A percentile compares a stretch with the other conserved stretches of the same genome.
phyloP scores from a whole-genome alignment of 345 rosid genomes.

The Arabidopsis thaliana region DNA sequence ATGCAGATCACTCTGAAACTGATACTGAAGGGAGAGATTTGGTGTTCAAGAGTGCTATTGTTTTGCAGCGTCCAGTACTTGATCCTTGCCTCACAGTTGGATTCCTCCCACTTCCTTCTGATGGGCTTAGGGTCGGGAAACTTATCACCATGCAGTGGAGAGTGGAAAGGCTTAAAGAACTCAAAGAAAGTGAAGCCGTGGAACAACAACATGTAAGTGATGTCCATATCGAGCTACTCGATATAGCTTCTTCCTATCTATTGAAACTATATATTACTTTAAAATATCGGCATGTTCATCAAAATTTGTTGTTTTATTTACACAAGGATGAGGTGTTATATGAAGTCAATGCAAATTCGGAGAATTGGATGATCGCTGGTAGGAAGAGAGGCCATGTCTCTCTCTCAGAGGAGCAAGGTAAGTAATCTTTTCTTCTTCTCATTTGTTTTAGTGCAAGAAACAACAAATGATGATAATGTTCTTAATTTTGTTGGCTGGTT shows the following conservation, averaged over 20 bases:
- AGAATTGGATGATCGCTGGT: conserved; percentile 98
- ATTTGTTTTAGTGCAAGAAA: conserved; percentile 1
- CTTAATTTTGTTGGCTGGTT: conserved; percentile 15
- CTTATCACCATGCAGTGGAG: conserved; percentile 88
- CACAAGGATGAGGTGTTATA: conserved; percentile 80
- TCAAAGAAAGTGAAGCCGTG: conserved; percentile 49
- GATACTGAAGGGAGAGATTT: conserved; percentile 56
- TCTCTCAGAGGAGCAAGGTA: conserved; percentile 77
- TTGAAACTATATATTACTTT: not conserved
- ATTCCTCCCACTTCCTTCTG: conserved; percentile 82
- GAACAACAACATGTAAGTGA: conserved; percentile 55
- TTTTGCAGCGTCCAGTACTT: conserved; percentile 87
- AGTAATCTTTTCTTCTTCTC: conserved; percentile 11
- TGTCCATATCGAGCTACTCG: conserved; percentile 13
- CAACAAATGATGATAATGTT: conserved; percentile 9
- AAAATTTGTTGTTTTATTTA: conserved; percentile 19
- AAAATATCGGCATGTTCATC: not conserved
- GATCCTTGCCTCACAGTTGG: conserved; percentile 94
- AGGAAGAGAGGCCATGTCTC: conserved; percentile 88
- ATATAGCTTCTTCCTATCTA: conserved; percentile 5
- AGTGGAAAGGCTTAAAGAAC: conserved; percentile 81
- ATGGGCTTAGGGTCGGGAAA: conserved; percentile 87
- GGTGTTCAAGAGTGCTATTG: conserved; percentile 79
- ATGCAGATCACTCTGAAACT: conserved; percentile 45
- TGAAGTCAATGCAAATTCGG: conserved; percentile 77